Conservation (phyloP, 352 stramenopile genomes). For the Phytopythium sindhum region DNA sequence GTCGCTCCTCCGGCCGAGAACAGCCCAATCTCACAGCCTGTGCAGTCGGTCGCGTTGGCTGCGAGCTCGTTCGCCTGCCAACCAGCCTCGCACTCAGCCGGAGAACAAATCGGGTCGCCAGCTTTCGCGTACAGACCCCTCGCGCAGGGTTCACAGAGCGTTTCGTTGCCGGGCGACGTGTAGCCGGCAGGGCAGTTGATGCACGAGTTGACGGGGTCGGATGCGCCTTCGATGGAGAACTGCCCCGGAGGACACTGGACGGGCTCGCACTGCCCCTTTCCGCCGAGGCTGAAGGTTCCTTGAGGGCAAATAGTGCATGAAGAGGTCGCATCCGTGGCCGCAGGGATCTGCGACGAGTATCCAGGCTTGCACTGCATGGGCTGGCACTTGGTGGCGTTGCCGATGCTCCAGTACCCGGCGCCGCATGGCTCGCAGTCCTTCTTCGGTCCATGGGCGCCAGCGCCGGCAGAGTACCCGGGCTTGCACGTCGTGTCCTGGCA, state of each 20-base stretch:
- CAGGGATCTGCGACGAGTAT: constrained; percentile 17
- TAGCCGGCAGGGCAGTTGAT: constrained; percentile 24
- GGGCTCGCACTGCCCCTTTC: constrained; percentile 25
- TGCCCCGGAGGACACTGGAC: constrained; percentile 27
- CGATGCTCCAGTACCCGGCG: constrained; percentile 29
- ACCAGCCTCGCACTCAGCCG: constrained; percentile 30
- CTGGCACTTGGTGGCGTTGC: constrained; percentile 23
- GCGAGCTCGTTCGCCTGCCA: constrained; percentile 36
- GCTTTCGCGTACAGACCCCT: constrained; percentile 22
- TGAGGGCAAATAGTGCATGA: constrained; percentile 27
- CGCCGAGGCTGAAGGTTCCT: constrained; percentile 30
- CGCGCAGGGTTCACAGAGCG: constrained; percentile 29
- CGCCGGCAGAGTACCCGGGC: constrained; percentile 23
- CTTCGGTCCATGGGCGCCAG: constrained; percentile 24
- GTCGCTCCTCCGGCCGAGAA: constrained; percentile 33
- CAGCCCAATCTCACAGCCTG: constrained; percentile 34
- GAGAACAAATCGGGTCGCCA: constrained; percentile 19
- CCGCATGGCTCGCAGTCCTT: constrained; percentile 37
- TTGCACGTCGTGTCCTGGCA: constrained; percentile 32
- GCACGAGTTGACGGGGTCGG: constrained; percentile 23
- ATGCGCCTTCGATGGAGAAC: constrained; percentile 25
- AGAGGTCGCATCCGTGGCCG: constrained; percentile 21
- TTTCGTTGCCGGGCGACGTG: constrained; percentile 33
- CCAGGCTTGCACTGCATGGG: constrained; percentile 25
- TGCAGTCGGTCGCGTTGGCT: constrained; percentile 41